Base-by-base conservation (phyloP, 805 yeast genomes). In the Wickerhamomyces silvicola region DNA sequence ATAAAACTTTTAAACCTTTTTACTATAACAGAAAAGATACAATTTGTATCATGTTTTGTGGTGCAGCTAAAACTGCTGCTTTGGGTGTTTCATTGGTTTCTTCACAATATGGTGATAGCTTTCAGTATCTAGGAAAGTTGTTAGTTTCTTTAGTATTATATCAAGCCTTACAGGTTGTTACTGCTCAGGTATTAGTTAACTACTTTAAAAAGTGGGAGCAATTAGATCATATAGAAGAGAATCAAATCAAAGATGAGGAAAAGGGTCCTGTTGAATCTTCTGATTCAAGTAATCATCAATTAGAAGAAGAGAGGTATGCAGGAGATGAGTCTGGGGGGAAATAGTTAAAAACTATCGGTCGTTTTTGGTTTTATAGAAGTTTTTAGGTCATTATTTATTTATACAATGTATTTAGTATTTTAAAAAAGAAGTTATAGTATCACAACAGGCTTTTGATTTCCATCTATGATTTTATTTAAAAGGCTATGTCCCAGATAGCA, bases 51-150 rank as follows among this genome's bases (percentile, higher is more conserved):
- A 71, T 86, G 81, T 68, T 85, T 37, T 84, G 95, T 57, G 95
- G 94, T 9, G 90, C 94, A 5, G 95, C 96, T 2, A 87, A 86
- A 56, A 86, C 95, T 1, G 95, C 94, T 0, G 95, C 95, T 0
- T 63, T 86, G 31, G 96, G 95, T 22, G 94, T 86, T 4, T 81
- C 94, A 1, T 63, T 86, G 31, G 67, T 81, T n/a, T 67, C 87
- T 2, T 74, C 90, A 0, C 90, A 82, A 53, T 86, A 84, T 52
- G 94, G 94, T 11, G 57, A 72, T 5, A 48, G 67, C 27, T 74
- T 71, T 45, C 63, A 68, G 8, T 64, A 75, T 43, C 59, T 85
- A 40, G 95, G 95, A 12, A 70, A 72, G 32, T 57, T 87, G 24
- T 60, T 87, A 25, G 87, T 84, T 12, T 90, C 95, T 0, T 65